These are phyloP conservation scores for Stygiomarasmius scandens DNA, from an alignment of 1,284 basidiomycete genomes.

Conservation along the genomic window DNA sequence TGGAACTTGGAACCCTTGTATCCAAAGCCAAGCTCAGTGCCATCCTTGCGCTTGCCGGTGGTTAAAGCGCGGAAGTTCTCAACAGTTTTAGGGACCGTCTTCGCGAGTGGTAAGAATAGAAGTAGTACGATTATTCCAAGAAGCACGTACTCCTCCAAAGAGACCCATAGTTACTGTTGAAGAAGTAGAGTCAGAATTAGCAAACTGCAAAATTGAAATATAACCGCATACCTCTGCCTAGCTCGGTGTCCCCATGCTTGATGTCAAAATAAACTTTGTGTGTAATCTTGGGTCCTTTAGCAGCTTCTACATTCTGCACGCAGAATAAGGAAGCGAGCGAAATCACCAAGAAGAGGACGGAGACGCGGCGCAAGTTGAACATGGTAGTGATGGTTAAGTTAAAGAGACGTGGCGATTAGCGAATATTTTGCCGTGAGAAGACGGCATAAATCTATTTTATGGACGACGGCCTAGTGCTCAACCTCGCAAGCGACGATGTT, in stretches of 20 bases:
- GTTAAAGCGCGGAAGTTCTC: conserved; percentile 92
- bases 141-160: conserved; percentile 67
- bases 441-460: conserved; percentile 34
- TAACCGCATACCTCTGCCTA: conserved; percentile 74
- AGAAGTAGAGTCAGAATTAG: conserved; percentile 2
- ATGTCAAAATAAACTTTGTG: conserved; percentile 95
- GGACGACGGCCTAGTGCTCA: conserved; percentile 74
- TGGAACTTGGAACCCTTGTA: conserved; percentile 98
- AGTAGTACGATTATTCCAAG: neutral
- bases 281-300: conserved; percentile 83
- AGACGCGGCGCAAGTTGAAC: conserved; percentile 55
- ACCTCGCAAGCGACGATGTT: conserved; percentile 53
- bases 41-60: conserved; percentile 83
- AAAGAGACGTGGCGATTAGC: conserved; percentile 30
- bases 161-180: conserved; percentile 78
- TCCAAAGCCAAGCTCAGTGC: conserved; percentile 71
- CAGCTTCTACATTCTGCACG: conserved; percentile 69
- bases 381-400: conserved; percentile 39
- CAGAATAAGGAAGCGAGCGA: conserved; percentile 72
- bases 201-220: conserved; percentile 5
- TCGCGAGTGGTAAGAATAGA: conserved; percentile 18
- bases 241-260: conserved; percentile 80
- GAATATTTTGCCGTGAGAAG: neutral
- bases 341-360: conserved; percentile 63
- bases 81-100: conserved; percentile 96